Percentiles rank a stretch among this genome's conserved stretches.
These are phyloP conservation scores for Termitomyces sp. DNA, from an alignment of 768 basidiomycete genomes.

Conservation along the genomic window DNA sequence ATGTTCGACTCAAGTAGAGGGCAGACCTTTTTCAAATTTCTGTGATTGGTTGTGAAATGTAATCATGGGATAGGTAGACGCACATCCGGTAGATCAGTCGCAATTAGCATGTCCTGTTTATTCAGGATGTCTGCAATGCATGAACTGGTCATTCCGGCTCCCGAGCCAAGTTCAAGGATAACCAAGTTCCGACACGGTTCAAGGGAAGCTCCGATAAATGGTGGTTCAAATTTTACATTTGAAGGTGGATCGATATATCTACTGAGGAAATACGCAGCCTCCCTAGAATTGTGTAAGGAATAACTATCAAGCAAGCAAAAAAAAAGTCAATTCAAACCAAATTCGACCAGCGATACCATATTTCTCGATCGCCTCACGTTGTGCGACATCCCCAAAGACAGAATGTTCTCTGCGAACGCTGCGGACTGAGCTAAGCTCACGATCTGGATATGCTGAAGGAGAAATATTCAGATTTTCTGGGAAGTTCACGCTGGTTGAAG, in stretches of 20 bases:
- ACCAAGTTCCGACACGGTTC: constrained; percentile 14
- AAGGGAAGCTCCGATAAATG: constrained; percentile 26
- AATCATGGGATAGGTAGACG: constrained; percentile 6
- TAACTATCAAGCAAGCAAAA: background rate
- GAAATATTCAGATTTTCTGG: constrained; percentile 29
- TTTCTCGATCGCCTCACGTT: constrained; percentile 53
- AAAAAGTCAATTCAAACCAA: constrained; percentile 43
- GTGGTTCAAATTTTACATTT: constrained; percentile 47
- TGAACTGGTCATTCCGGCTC: constrained; percentile 59
- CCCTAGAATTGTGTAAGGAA: constrained; percentile 40
- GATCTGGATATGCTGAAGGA: constrained; percentile 22
- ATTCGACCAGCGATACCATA: constrained; percentile 86
- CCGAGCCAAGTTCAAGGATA: constrained; percentile 76
- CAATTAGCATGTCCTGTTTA: constrained; percentile 42
- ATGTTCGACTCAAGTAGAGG: constrained; percentile 38
- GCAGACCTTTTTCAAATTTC: constrained; percentile 32
- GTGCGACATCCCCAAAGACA: constrained; percentile 30
- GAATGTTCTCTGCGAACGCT: constrained; percentile 7
- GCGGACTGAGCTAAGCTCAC: background rate
- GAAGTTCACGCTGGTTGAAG: constrained; percentile 26
- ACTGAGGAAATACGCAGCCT: constrained; percentile 60
- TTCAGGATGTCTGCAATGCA: constrained; percentile 27
- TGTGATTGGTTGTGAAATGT: background rate
- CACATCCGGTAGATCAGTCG: constrained; percentile 80
- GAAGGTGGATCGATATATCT: constrained; percentile 42